Evolutionary conservation across 75 land plant genomes (phyloP).

Genomic region (Adiantum capillusveneris): DNA sequence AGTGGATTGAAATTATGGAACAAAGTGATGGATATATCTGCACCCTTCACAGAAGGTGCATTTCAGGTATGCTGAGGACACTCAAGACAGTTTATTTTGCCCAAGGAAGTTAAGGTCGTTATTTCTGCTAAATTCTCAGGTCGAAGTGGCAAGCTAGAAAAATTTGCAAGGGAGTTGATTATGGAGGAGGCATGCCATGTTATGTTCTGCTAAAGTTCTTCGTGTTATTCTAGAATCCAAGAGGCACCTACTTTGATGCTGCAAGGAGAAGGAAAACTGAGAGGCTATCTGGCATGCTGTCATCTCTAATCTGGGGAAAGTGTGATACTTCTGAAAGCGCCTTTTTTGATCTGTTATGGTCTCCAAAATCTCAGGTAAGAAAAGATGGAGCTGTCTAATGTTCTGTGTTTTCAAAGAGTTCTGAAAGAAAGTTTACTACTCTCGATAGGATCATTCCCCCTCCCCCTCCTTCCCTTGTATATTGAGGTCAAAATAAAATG

Average conservation of each 20-base stretch:
- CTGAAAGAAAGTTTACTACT: no score
- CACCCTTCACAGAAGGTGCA: constrained; percentile 67
- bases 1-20: constrained; percentile 45
- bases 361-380: constrained; percentile 1
- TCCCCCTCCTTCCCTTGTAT: no score
- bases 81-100: no score
- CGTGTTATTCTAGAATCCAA: constrained; percentile 58
- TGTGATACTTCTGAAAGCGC: constrained; percentile 53
- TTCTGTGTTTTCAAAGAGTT: no score
- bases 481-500: no score
- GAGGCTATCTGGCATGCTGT: constrained; percentile 44
- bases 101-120: not conserved
- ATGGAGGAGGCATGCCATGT: no score
- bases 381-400: no score
- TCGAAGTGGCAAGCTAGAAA: no score
- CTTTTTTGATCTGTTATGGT: constrained; percentile 38
- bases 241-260: constrained; percentile 46
- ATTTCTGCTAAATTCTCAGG: constrained; percentile 2
- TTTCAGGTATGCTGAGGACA: no score
- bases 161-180: no score
- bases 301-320: constrained; percentile 73
- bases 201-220: no score
- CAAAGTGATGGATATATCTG: constrained; percentile 24
- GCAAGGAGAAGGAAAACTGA: constrained; percentile 51
- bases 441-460: no score